Percentiles rank a stretch among this genome's conserved stretches.
Conservation (phyloP, 139 green algal genomes). For the Pycnococcus provasolii region DNA sequence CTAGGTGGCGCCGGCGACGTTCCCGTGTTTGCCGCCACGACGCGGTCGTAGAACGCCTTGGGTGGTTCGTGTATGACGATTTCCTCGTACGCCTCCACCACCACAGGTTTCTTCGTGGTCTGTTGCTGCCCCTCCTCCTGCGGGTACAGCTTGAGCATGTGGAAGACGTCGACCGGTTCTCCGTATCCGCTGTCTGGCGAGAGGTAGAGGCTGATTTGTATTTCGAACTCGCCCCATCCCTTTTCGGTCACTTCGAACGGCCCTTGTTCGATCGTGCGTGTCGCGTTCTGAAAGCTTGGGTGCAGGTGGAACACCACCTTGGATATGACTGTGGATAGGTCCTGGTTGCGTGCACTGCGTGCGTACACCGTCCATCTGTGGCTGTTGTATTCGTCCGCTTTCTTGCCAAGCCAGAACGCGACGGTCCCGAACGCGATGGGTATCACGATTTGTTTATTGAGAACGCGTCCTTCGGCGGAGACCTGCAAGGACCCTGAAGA, state of each 20-base stretch:
- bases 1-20: too few species aligned
- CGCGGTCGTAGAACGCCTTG: conserved; percentile 52
- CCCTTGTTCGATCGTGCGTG: conserved; percentile 28
- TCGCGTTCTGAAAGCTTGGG: conserved; percentile 64
- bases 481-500: too few species aligned
- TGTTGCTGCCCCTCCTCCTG: conserved; percentile 39
- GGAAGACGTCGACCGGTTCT: conserved; percentile 14
- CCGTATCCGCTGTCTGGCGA: conserved; percentile 36
- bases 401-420: conserved; percentile 83
- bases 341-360: conserved; percentile 53
- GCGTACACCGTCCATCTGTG: conserved; percentile 94
- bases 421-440: conserved; percentile 68
- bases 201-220: conserved; percentile 53
- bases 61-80: conserved; percentile 75
- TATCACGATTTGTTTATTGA: conserved; percentile 47
- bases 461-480: too few species aligned
- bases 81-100: conserved; percentile 77
- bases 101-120: conserved; percentile 60
- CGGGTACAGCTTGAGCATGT: conserved; percentile 71
- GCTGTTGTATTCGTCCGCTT: conserved; percentile 48
- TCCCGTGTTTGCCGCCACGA: background rate
- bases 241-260: conserved; percentile 58
- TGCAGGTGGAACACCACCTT: conserved; percentile 86
- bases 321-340: conserved; percentile 65
- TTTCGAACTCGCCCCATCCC: conserved; percentile 97